phyloP scores from a whole-genome alignment of 495 filamentous ascomycete species.

The Aspergillus cavernicola region DNA sequence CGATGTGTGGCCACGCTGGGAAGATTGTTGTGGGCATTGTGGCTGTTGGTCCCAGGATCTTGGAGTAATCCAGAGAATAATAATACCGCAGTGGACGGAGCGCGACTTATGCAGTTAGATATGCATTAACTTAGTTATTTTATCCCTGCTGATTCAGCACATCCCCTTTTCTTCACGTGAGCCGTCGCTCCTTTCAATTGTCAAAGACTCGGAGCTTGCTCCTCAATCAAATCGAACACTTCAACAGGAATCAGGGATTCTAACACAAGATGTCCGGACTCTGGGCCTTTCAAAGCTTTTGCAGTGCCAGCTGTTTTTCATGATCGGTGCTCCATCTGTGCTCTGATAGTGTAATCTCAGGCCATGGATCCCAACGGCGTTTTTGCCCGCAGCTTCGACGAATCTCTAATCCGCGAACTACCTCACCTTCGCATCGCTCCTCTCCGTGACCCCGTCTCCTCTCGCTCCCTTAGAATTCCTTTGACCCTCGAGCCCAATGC shows the following conservation, averaged over 20 bases:
- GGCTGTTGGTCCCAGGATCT: neutral
- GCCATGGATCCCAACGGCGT: slow-evolving; percentile 35
- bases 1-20: slow-evolving; percentile 39
- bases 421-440: slow-evolving; percentile 49
- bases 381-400: slow-evolving; percentile 34
- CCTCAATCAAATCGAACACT: neutral
- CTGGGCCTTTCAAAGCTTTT: slow-evolving; percentile 1
- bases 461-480: slow-evolving; percentile 39
- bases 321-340: slow-evolving; percentile 1
- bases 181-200: neutral
- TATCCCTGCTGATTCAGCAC: slow-evolving; percentile 10
- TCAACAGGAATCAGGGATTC: neutral
- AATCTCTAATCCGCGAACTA: slow-evolving; percentile 42
- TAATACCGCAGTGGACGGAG: too few species aligned
- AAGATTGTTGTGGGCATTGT: slow-evolving; percentile 37
- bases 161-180: neutral
- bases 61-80: neutral
- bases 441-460: slow-evolving; percentile 45
- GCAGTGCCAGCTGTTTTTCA: slow-evolving; percentile 7
- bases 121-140: too few species aligned
- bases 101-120: too few species aligned
- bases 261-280: slow-evolving; percentile 9
- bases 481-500: slow-evolving; percentile 48
- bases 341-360: slow-evolving; percentile 5
- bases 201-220: neutral